Base-by-base conservation (phyloP, 2,329 filamentous ascomycete genomes). In the Ceratocystis lukuohia region DNA sequence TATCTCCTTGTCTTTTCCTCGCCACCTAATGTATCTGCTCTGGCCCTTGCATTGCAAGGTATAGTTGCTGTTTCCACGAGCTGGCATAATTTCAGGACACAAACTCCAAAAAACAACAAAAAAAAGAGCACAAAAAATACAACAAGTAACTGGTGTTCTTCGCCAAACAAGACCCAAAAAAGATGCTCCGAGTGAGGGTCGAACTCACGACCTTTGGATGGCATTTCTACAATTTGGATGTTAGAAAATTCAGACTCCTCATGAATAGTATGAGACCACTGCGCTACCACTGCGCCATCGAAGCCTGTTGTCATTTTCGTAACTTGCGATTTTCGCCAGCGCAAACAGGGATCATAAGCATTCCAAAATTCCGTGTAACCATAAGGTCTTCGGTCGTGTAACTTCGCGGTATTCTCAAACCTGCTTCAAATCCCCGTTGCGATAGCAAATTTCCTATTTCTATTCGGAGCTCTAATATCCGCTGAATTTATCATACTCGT, bases 181-280 rank as follows among this genome's bases (percentile, higher is more conserved):
- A 61, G 20, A 66, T 69, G 68, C 66, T 66, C 68, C 66, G 66
- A 66, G 66, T 69, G 68, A 68, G 68, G 66, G 64, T 68, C 68
- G 68, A 68, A 69, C 68, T 69, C 68, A 66, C 66, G 66, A 68
- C 66, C 68, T 69, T 67, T 66, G 66, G 66, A 69, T 69, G 66
- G 64, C 64, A 68, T 59, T 62, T 68, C 25, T 53, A 65, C 61
- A 41, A 62, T 37, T 59, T 17, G 56, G 56, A 33, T 30, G 28
- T 10, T 61, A 20, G 50, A 64, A 61, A 61, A 61, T 25, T 50
- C 61, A 67, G 63, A 62, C 65, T 67, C 65, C 65, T 67, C 61
- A 67, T 67, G 48, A 64, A 59, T 64, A 25, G 22, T 59, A 67
- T 64, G 61, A 67, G 65, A 67, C 65, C 65, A 67, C 65, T 67